Percentiles rank a stretch among this genome's conserved stretches.
phyloP scores from a whole-genome alignment of 2,329 filamentous ascomycete genomes.

The Colletotrichum spinosum region DNA sequence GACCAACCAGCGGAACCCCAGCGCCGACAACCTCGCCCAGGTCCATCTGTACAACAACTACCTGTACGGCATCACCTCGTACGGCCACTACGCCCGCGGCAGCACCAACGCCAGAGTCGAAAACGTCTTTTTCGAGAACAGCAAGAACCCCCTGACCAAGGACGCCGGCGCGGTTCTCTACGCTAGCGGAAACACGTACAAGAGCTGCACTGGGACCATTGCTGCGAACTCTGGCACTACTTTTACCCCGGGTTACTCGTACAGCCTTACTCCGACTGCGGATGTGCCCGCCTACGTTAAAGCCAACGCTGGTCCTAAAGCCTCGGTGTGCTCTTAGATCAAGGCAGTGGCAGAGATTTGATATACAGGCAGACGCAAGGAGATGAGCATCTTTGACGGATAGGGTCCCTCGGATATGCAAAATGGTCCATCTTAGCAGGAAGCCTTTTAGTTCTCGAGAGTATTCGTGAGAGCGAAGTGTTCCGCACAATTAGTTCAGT shows the following conservation, averaged over 20 bases:
- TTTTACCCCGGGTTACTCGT: slow-evolving; percentile 28
- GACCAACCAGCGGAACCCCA: slow-evolving; percentile 38
- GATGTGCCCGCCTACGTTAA: slow-evolving; percentile 34
- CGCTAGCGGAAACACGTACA: slow-evolving; percentile 24
- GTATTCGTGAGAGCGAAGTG: no score
- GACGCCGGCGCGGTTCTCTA: slow-evolving; percentile 16
- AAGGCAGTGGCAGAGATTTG: not conserved
- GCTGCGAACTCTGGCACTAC: slow-evolving; percentile 27
- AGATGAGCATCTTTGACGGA: no score
- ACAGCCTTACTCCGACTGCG: slow-evolving; percentile 24
- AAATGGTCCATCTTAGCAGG: no score
- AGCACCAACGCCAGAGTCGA: slow-evolving; percentile 33
- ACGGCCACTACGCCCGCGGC: slow-evolving; percentile 38
- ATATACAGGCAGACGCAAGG: not conserved
- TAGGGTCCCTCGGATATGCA: no score
- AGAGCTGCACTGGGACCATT: slow-evolving; percentile 30
- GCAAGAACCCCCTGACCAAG: slow-evolving; percentile 30
- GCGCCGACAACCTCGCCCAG: slow-evolving; percentile 34
- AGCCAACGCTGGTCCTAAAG: slow-evolving; percentile 28
- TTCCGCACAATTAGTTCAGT: no score
- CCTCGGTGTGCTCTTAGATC: slow-evolving; percentile 25
- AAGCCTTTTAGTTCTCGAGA: no score
- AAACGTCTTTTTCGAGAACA: slow-evolving; percentile 38
- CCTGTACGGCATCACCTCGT: slow-evolving; percentile 30
- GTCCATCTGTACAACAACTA: slow-evolving; percentile 39